Base-by-base conservation (phyloP, 2,329 filamentous ascomycete genomes). In the Neoscytalidium dimidiatum region DNA sequence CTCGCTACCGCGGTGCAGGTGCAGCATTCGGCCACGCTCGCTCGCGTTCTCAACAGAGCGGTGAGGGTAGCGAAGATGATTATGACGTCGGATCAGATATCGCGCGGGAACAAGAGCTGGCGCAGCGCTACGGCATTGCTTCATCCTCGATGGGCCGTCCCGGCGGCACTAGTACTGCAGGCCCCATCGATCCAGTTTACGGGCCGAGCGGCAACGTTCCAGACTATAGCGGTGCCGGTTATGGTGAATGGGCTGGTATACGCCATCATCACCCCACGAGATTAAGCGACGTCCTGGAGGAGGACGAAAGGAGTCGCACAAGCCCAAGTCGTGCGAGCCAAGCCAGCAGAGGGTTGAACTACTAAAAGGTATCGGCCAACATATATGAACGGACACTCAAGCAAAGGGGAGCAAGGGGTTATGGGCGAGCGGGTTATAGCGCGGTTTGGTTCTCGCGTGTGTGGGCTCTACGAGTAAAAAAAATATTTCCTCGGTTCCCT, bases 71-170 rank as follows among this genome's bases (percentile, higher is more conserved):
- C 19, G 63, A 57, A 38, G 84, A 87, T 51, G 85, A 87, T 62
- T 86, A 84, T 68, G 84, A 86, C 53, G 82, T 82, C 17, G 77
- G 81, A 53, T 83, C 83, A 38, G 83, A 84, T 66, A 77, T 80
- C 2, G 81, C 79, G 8, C 78, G 79, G 8, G 82, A 84, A 70
- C 75, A 79, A n/a, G 79, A 81, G 67, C 80, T 82, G 62, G 72
- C 80, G 28, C 78, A 79, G 51, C 77, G 76, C 49, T 84, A 84
- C 66, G 81, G 81, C 46, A 73, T 75, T 5, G 68, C 73, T 41
- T 69, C 72, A 14, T 35, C 64, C n/a, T 46, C 52, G 17, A 65
- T 43, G 52, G 26, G n/a, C n/a, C 41, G 31, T 19, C 51, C 23
- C 4, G 19, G 64, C 23, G 48, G 31, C 14, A 65, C 35, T 6